Conservation (phyloP, 345 rosid species). For the Dimocarpus longan region DNA sequence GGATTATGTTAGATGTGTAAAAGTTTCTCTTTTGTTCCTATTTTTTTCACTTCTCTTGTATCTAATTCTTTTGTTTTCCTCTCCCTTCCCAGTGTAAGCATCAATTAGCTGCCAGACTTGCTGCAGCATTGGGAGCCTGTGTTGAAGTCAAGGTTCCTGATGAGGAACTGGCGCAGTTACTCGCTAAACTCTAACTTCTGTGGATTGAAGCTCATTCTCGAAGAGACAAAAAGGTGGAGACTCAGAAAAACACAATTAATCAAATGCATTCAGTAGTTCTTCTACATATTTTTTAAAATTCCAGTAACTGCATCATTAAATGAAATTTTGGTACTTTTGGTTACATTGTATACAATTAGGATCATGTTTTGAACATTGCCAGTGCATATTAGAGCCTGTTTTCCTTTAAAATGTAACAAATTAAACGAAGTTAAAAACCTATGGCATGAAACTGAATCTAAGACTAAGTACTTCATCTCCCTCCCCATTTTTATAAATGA, state of each 20-base stretch:
- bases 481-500: too few relatives aligned
- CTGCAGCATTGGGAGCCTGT: constrained; percentile 62
- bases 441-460: too few relatives aligned
- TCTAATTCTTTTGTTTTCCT: constrained; percentile 11
- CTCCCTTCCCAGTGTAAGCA: constrained; percentile 71
- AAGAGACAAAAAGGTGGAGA: neutral
- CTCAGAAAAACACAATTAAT: neutral
- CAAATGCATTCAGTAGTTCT: neutral
- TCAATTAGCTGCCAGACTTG: constrained; percentile 84
- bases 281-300: neutral
- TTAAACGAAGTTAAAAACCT: neutral
- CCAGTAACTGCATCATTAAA: neutral
- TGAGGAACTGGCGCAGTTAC: constrained; percentile 65
- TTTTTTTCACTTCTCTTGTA: neutral
- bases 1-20: neutral
- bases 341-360: neutral
- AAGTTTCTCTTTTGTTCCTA: neutral
- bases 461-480: too few relatives aligned
- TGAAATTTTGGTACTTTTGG: neutral
- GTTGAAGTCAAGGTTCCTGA: constrained; percentile 61
- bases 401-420: neutral
- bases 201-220: neutral
- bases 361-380: neutral
- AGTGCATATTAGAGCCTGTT: neutral
- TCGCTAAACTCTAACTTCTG: constrained; percentile 49